phyloP scores from a whole-genome alignment of 108 stramenopile genomes.

The Cyclotella atomus region DNA sequence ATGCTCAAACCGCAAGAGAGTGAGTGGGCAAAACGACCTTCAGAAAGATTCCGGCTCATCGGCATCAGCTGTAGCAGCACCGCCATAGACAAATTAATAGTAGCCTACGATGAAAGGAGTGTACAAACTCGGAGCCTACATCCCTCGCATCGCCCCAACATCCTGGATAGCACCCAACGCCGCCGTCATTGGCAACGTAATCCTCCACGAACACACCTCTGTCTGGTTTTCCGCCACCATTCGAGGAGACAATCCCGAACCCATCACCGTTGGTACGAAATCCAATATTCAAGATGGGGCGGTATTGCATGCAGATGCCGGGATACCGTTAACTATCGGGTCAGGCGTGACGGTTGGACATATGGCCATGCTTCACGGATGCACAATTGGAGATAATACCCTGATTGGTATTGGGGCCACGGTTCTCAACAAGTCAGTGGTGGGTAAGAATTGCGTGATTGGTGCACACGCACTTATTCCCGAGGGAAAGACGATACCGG shows the following conservation, averaged over 20 bases:
- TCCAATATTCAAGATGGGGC: conserved; percentile 62
- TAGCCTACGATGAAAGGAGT: conserved; percentile 47
- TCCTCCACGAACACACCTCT: conserved; percentile 40
- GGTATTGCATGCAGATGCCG: conserved; percentile 50
- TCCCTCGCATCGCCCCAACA: conserved; percentile 37
- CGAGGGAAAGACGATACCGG: conserved; percentile 51
- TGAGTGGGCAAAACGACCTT: too few relatives aligned
- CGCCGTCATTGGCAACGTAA: conserved; percentile 55
- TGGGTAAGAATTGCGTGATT: conserved; percentile 52
- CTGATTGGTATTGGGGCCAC: conserved; percentile 59
- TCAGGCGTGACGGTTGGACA: conserved; percentile 55
- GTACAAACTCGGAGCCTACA: conserved; percentile 40
- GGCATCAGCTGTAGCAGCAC: not conserved
- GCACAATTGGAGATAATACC: conserved; percentile 46
- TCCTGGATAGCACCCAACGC: conserved; percentile 68
- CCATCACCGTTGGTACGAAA: conserved; percentile 46
- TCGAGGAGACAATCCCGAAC: conserved; percentile 55
- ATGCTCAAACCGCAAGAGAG: too few relatives aligned
- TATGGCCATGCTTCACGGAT: conserved; percentile 55
- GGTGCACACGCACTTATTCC: conserved; percentile 52
- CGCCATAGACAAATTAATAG: not conserved
- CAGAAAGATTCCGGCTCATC: too few relatives aligned
- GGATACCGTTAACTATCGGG: conserved; percentile 50
- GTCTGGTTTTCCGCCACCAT: conserved; percentile 61
- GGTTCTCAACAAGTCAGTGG: conserved; percentile 48